Base-by-base conservation (phyloP, 1,284 basidiomycete species). In the Phlebopus sp. region DNA sequence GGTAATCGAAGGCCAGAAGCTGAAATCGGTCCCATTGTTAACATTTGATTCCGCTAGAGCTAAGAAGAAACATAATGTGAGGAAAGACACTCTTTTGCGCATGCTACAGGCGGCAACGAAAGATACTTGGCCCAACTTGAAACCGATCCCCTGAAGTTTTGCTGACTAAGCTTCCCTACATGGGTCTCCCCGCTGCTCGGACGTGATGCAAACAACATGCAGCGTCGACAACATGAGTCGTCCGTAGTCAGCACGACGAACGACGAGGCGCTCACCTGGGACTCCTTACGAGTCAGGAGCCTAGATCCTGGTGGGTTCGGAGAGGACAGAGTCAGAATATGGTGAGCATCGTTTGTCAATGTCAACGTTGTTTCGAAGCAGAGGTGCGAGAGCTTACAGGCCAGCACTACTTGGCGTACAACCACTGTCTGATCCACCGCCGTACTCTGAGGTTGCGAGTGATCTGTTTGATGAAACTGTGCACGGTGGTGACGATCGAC, bases 251-350 rank as follows among this genome's bases (percentile, higher is more conserved):
- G 19, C 18, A 15, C 51, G 18, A 52, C 52, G 21, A 57, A 42
- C 18, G 59, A 62, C 43, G 58, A 67, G 46, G 52, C 59, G 19
- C 41, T 69, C 34, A 71, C 78, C 54, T 86, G 82, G 84, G 59
- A 69, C 2, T 59, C 53, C 1, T 67, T 84, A 27, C 71, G 77
- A 50, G 56, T 60, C 47, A 66, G 66, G 41, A 86, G 83, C 52
- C 64, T 86, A 8, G 55, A 58, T 43, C 78, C 81, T 31, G 78
- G 81, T 23, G 86, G 86, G 1, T 88, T 89, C 58, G 78, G 82
- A 15, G 62, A 67, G 9, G 71, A 75, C 34, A 74, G 86, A 58
- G 67, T 59, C 19, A 60, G 69, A 37, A 69, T 86, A 56, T 89
- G 86, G 86, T 82, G 77, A 66, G 10, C 40, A 41, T 39, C 19